Percentiles rank a stretch among this genome's conserved stretches.
These are phyloP conservation scores for Podospora sp. DNA, from an alignment of 495 filamentous ascomycete species.

Conservation along the genomic window DNA sequence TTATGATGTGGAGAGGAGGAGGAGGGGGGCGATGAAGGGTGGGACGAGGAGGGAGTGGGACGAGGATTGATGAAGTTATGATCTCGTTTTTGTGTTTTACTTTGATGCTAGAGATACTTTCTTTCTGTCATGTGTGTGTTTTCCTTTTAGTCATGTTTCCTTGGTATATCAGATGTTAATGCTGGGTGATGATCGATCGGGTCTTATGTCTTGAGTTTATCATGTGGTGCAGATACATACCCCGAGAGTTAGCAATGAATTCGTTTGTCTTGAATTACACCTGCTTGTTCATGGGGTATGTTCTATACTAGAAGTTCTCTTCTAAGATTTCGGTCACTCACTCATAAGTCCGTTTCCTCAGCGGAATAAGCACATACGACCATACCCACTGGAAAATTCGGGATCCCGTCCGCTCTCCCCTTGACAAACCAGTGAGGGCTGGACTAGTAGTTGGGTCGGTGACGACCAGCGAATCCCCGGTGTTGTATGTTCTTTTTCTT, in stretches of 20 bases:
- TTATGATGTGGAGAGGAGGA: constrained; percentile 24
- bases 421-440: constrained; percentile 41
- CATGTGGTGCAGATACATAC: background rate
- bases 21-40: constrained; percentile 20
- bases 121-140: constrained; percentile 10
- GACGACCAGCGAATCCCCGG: constrained; percentile 40
- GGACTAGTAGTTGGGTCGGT: constrained; percentile 53
- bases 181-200: background rate
- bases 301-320: background rate
- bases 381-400: constrained; percentile 49
- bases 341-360: background rate
- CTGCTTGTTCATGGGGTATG: background rate
- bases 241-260: background rate
- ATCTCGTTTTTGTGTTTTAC: constrained; percentile 13
- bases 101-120: background rate
- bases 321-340: background rate
- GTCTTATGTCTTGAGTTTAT: background rate
- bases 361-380: constrained; percentile 38
- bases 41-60: constrained; percentile 20
- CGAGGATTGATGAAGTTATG: constrained; percentile 21
- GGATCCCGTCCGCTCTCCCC: constrained; percentile 56
- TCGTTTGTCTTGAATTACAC: background rate
- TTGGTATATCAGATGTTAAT: background rate
- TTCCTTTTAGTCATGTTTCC: constrained; percentile 12
- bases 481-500: constrained; percentile 23